A percentile compares a stretch with the other conserved stretches of the same genome.
Evolutionary conservation across 345 rosid genomes (phyloP).

Genomic region (Turnera subulata): DNA sequence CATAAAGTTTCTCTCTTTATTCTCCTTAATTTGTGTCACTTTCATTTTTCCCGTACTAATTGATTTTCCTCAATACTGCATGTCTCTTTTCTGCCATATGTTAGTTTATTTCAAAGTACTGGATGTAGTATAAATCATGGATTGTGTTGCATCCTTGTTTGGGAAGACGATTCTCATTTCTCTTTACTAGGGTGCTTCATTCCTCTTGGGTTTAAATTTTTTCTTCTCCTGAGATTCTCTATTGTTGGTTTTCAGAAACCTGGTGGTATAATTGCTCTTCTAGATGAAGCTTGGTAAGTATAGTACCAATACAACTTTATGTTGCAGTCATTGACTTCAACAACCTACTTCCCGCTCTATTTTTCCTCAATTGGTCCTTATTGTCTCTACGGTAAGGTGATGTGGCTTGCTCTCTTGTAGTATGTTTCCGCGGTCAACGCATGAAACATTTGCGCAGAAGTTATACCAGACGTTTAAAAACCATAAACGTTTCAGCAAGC

Average conservation of each 20-base stretch:
- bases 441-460: slow-evolving; percentile 98
- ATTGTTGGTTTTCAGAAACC: slow-evolving; percentile 71
- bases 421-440: slow-evolving; percentile 98
- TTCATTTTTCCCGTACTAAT: not conserved
- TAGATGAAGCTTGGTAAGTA: slow-evolving; percentile 98
- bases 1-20: slow-evolving; percentile 9
- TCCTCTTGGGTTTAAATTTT: no score
- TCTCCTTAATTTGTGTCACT: not conserved
- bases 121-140: no score
- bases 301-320: not conserved
- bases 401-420: slow-evolving; percentile 39
- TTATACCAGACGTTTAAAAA: slow-evolving; percentile 92
- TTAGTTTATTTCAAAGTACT: no score
- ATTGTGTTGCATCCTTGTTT: no score
- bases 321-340: slow-evolving; percentile 3
- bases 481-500: slow-evolving; percentile 89
- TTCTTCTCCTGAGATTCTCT: not conserved
- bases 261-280: slow-evolving; percentile 97
- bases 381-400: slow-evolving; percentile 18
- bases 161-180: no score
- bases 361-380: slow-evolving; percentile 1
- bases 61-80: no score
- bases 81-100: no score
- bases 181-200: no score
- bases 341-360: not conserved